Percentiles rank a stretch among this genome's conserved stretches.
phyloP scores from a whole-genome alignment of 345 rosid genomes.

The Gossypium longicalyx region DNA sequence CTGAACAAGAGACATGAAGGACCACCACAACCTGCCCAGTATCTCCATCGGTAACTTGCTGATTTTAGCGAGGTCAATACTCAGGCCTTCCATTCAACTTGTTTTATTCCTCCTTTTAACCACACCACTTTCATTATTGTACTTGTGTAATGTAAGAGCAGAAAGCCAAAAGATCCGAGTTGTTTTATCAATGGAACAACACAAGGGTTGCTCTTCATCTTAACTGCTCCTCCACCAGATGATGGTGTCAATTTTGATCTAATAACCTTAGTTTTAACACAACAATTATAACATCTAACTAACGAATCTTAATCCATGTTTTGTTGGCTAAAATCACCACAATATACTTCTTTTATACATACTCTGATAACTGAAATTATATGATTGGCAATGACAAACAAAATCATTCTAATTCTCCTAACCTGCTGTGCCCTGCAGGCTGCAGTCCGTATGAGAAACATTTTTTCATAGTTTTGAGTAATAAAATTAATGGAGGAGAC shows the following conservation, averaged over 20 bases:
- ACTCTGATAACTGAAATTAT: neutral
- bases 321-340: neutral
- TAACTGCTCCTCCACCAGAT: neutral
- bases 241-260: neutral
- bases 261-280: neutral
- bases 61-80: neutral
- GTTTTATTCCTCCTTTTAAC: neutral
- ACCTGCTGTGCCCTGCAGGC: neutral
- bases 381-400: neutral
- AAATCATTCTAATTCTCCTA: neutral
- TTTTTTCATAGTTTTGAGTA: neutral
- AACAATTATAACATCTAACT: neutral
- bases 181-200: neutral
- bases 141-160: neutral
- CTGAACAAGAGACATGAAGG: conserved; percentile 6
- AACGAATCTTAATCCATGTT: conserved; percentile 1
- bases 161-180: neutral
- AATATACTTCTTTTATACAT: neutral
- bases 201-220: neutral
- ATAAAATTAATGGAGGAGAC: neutral
- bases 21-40: neutral
- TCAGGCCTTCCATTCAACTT: neutral
- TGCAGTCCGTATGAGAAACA: too few relatives aligned
- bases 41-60: neutral
- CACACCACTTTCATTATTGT: neutral